Conservation (phyloP, 2,329 filamentous ascomycete species). For the Exophiala bonariae region DNA sequence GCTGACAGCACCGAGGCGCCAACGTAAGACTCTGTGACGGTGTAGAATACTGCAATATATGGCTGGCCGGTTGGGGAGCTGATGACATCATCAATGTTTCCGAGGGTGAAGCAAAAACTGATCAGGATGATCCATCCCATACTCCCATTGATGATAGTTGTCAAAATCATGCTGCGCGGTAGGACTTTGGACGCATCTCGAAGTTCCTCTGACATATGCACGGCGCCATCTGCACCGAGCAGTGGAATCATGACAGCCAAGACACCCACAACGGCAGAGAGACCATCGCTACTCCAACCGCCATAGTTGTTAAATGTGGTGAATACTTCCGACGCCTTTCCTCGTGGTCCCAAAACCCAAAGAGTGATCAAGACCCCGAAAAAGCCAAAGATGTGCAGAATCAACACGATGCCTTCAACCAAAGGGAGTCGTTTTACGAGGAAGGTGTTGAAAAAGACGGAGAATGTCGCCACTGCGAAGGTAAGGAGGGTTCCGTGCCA, state of each 20-base stretch:
- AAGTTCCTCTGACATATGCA: slow-evolving; percentile 39
- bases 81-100: slow-evolving; percentile 35
- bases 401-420: slow-evolving; percentile 42
- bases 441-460: slow-evolving; percentile 45
- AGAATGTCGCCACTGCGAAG: slow-evolving; percentile 40
- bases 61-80: slow-evolving; percentile 36
- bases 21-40: slow-evolving; percentile 32
- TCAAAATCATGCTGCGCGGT: slow-evolving; percentile 38
- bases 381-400: slow-evolving; percentile 44
- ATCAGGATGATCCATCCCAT: slow-evolving; percentile 41
- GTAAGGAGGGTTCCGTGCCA: slow-evolving; percentile 49
- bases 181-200: slow-evolving; percentile 37
- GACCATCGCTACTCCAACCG: slow-evolving; percentile 36
- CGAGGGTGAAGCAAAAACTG: slow-evolving; percentile 38
- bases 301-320: slow-evolving; percentile 40
- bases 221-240: slow-evolving; percentile 30
- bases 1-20: slow-evolving; percentile 35
- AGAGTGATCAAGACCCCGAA: slow-evolving; percentile 46
- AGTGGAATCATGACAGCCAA: slow-evolving; percentile 29
- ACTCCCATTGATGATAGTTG: slow-evolving; percentile 37
- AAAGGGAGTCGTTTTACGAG: slow-evolving; percentile 40
- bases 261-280: slow-evolving; percentile 33
- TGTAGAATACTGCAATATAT: slow-evolving; percentile 40
- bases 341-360: slow-evolving; percentile 43
- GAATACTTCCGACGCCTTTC: slow-evolving; percentile 39